phyloP scores from a whole-genome alignment of 75 land plant genomes.

The Pinus albicaulis region DNA sequence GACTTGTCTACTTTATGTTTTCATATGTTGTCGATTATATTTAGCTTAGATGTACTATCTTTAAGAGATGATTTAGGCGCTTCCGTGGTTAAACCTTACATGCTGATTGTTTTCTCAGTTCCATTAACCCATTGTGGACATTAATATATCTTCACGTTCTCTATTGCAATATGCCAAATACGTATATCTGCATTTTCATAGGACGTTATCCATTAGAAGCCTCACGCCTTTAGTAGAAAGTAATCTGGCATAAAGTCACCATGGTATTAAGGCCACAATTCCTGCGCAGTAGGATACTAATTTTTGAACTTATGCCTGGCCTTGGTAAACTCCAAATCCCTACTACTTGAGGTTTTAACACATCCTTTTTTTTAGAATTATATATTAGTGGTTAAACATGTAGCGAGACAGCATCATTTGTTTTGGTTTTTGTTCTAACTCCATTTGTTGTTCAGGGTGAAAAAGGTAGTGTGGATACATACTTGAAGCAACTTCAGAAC shows the following conservation, averaged over 20 bases:
- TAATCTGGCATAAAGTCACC: background rate
- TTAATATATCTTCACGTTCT: background rate
- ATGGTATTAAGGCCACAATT: background rate
- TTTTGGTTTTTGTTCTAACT: conserved; percentile 2
- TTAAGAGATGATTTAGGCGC: too few relatives aligned
- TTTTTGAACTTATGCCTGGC: background rate
- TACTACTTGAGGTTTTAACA: too few relatives aligned
- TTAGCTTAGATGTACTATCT: too few relatives aligned
- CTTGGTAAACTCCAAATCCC: background rate
- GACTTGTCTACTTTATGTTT: too few relatives aligned
- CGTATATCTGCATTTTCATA: background rate
- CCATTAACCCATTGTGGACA: too few relatives aligned
- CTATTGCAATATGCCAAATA: background rate
- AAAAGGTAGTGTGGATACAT: conserved; percentile 8
- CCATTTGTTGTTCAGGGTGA: conserved; percentile 14
- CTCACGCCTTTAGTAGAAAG: background rate
- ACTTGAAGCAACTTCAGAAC: conserved; percentile 18
- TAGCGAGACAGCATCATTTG: background rate
- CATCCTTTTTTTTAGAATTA: too few relatives aligned
- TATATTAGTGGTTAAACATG: too few relatives aligned
- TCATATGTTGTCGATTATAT: too few relatives aligned
- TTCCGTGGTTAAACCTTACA: too few relatives aligned
- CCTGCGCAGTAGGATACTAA: background rate
- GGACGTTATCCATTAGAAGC: background rate
- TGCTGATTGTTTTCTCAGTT: too few relatives aligned